Evolutionary conservation across 148 eudicot genomes (phyloP).

Genomic region (Chenopodium suecicum): DNA sequence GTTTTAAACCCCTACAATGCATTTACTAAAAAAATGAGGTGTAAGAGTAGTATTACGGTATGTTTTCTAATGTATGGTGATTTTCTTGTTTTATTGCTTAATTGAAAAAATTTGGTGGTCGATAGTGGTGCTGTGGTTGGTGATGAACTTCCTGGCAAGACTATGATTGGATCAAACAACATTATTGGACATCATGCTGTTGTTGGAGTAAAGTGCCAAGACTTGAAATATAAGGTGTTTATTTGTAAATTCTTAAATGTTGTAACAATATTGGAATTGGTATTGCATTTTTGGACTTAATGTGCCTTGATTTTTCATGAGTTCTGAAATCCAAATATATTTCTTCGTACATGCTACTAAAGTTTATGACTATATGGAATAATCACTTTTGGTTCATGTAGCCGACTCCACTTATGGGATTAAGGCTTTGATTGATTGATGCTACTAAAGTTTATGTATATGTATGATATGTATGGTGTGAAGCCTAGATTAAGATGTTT

Average conservation of each 20-base stretch:
- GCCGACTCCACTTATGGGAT: too few relatives aligned
- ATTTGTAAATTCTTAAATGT: too few relatives aligned
- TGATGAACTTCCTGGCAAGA: slow-evolving; percentile 85
- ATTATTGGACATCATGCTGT: slow-evolving; percentile 91
- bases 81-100: background rate
- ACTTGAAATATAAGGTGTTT: slow-evolving; percentile 86
- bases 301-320: background rate
- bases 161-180: slow-evolving; percentile 76
- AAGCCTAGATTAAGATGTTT: background rate
- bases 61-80: background rate
- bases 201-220: slow-evolving; percentile 91
- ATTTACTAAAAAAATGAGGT: too few relatives aligned
- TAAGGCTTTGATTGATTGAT: too few relatives aligned
- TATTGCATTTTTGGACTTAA: background rate
- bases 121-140: slow-evolving; percentile 90
- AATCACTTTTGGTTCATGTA: too few relatives aligned
- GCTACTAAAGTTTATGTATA: background rate
- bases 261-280: background rate
- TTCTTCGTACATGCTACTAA: background rate
- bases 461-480: background rate
- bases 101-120: slow-evolving; percentile 4
- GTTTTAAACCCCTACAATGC: background rate
- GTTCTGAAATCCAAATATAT: background rate
- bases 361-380: background rate
- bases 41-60: too few relatives aligned